These are phyloP conservation scores for Yarrowia bubula DNA, from an alignment of 805 yeast genomes.

Conservation along the genomic window DNA sequence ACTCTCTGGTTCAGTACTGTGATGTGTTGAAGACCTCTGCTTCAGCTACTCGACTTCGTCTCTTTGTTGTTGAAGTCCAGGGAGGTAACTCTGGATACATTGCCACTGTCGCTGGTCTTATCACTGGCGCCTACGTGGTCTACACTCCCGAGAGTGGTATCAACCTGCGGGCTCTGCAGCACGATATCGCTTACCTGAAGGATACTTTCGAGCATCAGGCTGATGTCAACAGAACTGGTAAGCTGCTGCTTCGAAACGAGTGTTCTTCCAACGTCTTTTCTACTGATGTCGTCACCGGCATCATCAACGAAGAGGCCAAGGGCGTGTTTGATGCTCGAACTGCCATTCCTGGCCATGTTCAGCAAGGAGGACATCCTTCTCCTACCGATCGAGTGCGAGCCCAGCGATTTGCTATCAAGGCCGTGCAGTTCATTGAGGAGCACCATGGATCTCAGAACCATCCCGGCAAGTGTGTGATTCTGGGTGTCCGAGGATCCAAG, in stretches of 20 bases:
- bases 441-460: conserved; percentile 31
- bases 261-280: conserved; percentile 79
- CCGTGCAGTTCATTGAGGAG: conserved; percentile 83
- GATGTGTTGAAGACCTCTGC: conserved; percentile 95
- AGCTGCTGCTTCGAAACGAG: conserved; percentile 79
- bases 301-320: conserved; percentile 73
- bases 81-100: conserved; percentile 96
- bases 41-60: conserved; percentile 88
- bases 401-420: conserved; percentile 83
- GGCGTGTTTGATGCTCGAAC: conserved; percentile 86
- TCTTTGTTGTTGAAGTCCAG: conserved; percentile 95
- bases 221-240: conserved; percentile 82
- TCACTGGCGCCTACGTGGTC: conserved; percentile 87
- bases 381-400: conserved; percentile 92
- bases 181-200: conserved; percentile 69
- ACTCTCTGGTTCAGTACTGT: conserved; percentile 85
- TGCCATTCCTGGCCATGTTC: conserved; percentile 97
- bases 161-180: conserved; percentile 61
- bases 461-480: conserved; percentile 52
- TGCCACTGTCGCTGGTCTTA: conserved; percentile 80
- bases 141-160: conserved; percentile 88
- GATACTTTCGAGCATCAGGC: conserved; percentile 68
- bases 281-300: conserved; percentile 77
- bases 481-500: conserved; percentile 79
- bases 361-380: conserved; percentile 94